Evolutionary conservation across 495 filamentous ascomycete genomes (phyloP), one percentile per base, ranked within the genome.

Genomic region (Neurospora terricola): DNA sequence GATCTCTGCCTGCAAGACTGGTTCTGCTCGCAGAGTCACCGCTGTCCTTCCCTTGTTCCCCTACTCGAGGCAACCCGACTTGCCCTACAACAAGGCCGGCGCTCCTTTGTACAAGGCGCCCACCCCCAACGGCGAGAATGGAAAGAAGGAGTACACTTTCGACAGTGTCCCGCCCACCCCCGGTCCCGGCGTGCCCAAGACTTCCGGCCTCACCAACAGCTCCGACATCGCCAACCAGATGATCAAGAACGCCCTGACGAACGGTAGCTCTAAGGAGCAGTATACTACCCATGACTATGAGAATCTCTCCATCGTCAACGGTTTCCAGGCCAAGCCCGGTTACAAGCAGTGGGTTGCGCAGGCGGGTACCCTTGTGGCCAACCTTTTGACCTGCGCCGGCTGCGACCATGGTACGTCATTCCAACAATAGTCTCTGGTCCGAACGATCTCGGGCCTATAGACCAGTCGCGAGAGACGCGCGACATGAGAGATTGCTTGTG

Each of bases 301-400:
- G 48, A 88, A 87, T 66, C 83, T 83, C n/a, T 82, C 83, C 42
- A 79, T 85, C 45, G 75, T 85, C 40, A 83, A 82, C 38, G 81
- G 85, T 45, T 94, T 97, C 80, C 85, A 91, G 77, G 88, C 93
- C 1, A 92, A 92, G 72, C 91, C 94, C 4, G 94, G 94, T 11
- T 98, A 98, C 79, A 96, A 94, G 82, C 92, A 97, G 84, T 98
- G 96, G 96, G 93, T 98, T 75, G 96, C 96, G 36, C 96, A 97
- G 83, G 92, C 96, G 39, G 96, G 96, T 69, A 97, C 94, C 36
- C 87, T 99, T 73, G 91, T 98, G 38, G 96, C 96, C 18, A 93
- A 98, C 79, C 88, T 99, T 71, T 83, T 99, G 70, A 97, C 93
- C 37, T 98, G 94, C 81, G 94, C 96, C 73, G 96, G 96, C 54